Base-by-base conservation (phyloP, 768 basidiomycete species). In the Leucocoprinus birnbaumii region DNA sequence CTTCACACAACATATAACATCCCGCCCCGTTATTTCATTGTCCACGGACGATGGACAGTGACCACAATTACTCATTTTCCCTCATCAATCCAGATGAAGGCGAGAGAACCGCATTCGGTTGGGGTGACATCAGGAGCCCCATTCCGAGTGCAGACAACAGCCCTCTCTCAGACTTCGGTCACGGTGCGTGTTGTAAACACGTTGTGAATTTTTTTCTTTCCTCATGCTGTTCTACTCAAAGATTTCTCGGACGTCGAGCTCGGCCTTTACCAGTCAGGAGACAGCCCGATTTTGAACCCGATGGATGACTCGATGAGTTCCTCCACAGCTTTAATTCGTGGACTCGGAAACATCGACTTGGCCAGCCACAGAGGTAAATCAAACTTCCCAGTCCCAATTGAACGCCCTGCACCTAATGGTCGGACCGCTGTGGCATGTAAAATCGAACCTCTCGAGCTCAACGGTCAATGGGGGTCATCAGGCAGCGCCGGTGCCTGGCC, bases 261-360 rank as follows among this genome's bases (percentile, higher is more conserved):
- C 18, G 13, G 35, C 21, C 14, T 14, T 24, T 38, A 24, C 7
- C 48, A 31, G 6, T 31, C 31, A 5, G 31, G 6, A 38, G 38
- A 38, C 9, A 38, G 18, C 27, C 31, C 45, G 27, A 13, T 47
- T 18, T 13, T 14, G 16, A 5, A 5, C 5, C 24, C 31, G 21
- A 35, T 35, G n/a, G 31, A 48, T 35, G 34, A 35, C 6, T 34
- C n/a, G n/a, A n/a, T 27, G 34, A 13, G 19, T 19, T 13, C 37
- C 35, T 45, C 52, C 21, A 37, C 21, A 53, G 34, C 52, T 38
- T 47, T 53, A 22, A 18, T n/a, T 7, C 51, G n/a, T 2, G 40
- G 22, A 26, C 21, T 37, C 2, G 52, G 34, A 9, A 21, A 26
- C 13, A 53, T 53, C 18, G 11, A 7, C 11, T 45, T 46, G 34